Percentiles rank a stretch among this genome's conserved stretches.
phyloP scores from a whole-genome alignment of 331 rosid genomes.

The Stylosanthes scabra region DNA sequence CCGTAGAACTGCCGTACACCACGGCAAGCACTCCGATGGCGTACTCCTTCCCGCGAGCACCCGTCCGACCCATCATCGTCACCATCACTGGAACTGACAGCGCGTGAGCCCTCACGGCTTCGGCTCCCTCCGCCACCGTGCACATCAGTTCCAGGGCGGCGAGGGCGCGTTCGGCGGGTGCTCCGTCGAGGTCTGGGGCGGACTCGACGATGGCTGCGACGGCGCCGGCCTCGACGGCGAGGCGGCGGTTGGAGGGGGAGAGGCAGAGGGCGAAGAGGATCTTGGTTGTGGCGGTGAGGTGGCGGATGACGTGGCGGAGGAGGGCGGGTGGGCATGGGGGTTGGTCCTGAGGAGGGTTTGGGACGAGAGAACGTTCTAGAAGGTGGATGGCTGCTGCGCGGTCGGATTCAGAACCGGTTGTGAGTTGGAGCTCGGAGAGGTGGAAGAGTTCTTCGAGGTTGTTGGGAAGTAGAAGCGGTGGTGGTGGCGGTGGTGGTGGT shows the following conservation, averaged over 20 bases:
- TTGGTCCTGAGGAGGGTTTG: constrained; percentile 79
- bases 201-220: constrained; percentile 73
- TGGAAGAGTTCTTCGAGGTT: constrained; percentile 61
- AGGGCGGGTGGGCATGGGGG: constrained; percentile 75
- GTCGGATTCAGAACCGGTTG: constrained; percentile 33
- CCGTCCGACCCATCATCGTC: constrained; percentile 81
- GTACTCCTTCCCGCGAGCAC: constrained; percentile 83
- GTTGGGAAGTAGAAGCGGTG: constrained; percentile 37
- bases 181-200: constrained; percentile 67
- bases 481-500: neutral
- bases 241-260: constrained; percentile 74
- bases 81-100: constrained; percentile 94
- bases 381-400: constrained; percentile 70
- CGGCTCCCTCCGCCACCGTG: constrained; percentile 85
- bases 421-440: too few relatives aligned
- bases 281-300: constrained; percentile 53
- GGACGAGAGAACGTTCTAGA: constrained; percentile 80
- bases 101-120: constrained; percentile 78
- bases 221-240: constrained; percentile 84
- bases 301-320: constrained; percentile 63
- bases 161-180: constrained; percentile 78
- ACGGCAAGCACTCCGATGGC: constrained; percentile 86
- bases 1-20: constrained; percentile 48
- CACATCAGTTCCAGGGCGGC: constrained; percentile 93
- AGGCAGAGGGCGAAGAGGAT: constrained; percentile 83